Percentiles rank a stretch among this genome's conserved stretches.
phyloP scores from a whole-genome alignment of 1,284 basidiomycete species.

The Agaricales sp. region DNA sequence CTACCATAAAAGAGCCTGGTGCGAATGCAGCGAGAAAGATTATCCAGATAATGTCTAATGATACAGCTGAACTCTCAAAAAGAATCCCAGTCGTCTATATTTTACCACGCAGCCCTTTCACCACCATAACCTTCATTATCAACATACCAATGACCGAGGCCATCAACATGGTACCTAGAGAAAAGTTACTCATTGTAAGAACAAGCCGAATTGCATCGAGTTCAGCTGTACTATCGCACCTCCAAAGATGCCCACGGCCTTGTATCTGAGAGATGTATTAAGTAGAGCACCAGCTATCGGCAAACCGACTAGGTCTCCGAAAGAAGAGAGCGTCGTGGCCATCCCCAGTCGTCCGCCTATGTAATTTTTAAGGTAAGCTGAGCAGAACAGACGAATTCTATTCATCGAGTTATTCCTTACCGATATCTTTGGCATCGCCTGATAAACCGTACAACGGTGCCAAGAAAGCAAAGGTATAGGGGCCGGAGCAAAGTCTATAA shows the following conservation, averaged over 20 bases:
- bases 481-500: neutral
- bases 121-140: neutral
- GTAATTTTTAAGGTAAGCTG: neutral
- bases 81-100: neutral
- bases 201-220: neutral
- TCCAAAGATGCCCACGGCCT: neutral
- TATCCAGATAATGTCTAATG: too few relatives aligned
- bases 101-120: neutral
- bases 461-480: neutral
- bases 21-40: too few relatives aligned
- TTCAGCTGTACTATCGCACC: neutral
- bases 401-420: neutral
- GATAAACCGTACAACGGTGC: neutral
- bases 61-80: too few relatives aligned
- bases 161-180: neutral
- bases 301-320: neutral
- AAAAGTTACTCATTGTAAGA: neutral
- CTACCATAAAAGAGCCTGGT: too few relatives aligned
- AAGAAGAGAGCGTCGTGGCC: neutral
- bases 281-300: slow-evolving; percentile 1
- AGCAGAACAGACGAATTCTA: neutral
- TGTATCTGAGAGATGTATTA: neutral
- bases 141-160: neutral
- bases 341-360: neutral
- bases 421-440: neutral